Conservation (phyloP, 1,284 basidiomycete species). For the Sparassis latifolia region DNA sequence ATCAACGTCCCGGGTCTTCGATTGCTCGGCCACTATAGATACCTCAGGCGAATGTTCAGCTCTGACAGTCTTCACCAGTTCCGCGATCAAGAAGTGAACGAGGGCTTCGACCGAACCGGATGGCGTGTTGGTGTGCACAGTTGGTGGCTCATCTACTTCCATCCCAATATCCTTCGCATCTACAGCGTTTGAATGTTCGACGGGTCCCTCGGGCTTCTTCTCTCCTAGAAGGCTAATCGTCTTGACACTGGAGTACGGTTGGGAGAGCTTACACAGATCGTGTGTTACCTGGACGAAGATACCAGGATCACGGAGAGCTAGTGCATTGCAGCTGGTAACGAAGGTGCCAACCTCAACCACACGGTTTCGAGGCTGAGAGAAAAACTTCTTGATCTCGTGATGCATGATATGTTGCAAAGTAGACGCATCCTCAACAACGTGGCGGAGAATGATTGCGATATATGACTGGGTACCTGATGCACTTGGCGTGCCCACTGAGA, state of each 20-base stretch:
- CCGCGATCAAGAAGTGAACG: constrained; percentile 67
- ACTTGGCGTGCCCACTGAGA: constrained; percentile 36
- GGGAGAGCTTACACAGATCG: constrained; percentile 66
- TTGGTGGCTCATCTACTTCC: constrained; percentile 54
- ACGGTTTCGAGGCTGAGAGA: constrained; percentile 65
- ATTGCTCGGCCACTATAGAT: not conserved
- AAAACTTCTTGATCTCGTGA: constrained; percentile 75
- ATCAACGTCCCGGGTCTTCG: not conserved
- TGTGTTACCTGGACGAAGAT: constrained; percentile 74
- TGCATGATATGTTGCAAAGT: constrained; percentile 73
- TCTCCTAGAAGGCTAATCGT: constrained; percentile 57
- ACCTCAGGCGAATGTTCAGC: constrained; percentile 12
- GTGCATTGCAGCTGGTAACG: constrained; percentile 72
- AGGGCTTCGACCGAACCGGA: constrained; percentile 56
- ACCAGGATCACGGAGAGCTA: constrained; percentile 77
- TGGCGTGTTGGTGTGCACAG: constrained; percentile 16
- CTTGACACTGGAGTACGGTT: constrained; percentile 54
- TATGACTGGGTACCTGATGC: constrained; percentile 75
- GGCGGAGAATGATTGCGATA: constrained; percentile 83
- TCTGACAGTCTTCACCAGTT: constrained; percentile 63
- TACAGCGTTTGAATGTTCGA: constrained; percentile 17
- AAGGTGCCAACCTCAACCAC: constrained; percentile 69
- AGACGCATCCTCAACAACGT: constrained; percentile 77
- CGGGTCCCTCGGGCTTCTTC: constrained; percentile 15
- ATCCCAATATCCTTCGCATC: constrained; percentile 40